Evolutionary conservation across 2,329 filamentous ascomycete genomes (phyloP).

Genomic region (Penicillium sp.): DNA sequence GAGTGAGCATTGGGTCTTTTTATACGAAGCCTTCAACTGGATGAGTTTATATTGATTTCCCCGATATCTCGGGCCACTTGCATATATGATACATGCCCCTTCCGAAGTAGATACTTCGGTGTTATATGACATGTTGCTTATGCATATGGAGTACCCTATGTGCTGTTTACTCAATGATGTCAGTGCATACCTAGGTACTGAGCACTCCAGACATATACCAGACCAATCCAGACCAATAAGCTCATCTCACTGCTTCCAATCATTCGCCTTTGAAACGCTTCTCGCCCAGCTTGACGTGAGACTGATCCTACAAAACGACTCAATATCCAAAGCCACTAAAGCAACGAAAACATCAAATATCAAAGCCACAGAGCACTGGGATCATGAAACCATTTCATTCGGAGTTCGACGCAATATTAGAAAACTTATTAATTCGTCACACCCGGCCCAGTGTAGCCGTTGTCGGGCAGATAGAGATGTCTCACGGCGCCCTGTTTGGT

Average conservation of each 20-base stretch:
- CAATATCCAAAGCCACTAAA: not conserved
- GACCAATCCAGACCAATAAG: too few species aligned
- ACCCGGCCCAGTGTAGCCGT: slow-evolving; percentile 76
- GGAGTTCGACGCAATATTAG: slow-evolving; percentile 19
- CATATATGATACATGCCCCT: not conserved
- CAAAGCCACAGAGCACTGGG: not conserved
- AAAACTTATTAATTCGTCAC: slow-evolving; percentile 41
- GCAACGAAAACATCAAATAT: not conserved
- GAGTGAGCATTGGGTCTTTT: not conserved
- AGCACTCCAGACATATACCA: not conserved
- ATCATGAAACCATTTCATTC: slow-evolving; percentile 21
- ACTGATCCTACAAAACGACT: too few species aligned
- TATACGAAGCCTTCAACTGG: not conserved
- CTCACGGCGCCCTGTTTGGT: slow-evolving; percentile 86
- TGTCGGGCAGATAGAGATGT: slow-evolving; percentile 94
- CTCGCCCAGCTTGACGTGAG: too few species aligned
- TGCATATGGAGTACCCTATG: not conserved
- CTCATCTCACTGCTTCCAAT: not conserved
- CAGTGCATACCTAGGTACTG: not conserved
- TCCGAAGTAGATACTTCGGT: too few species aligned
- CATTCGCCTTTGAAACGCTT: not conserved
- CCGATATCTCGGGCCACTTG: not conserved
- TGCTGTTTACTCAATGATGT: not conserved
- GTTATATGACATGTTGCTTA: not conserved
- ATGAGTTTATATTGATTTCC: not conserved